Evolutionary conservation across 2,329 filamentous ascomycete genomes (phyloP), one percentile per base, ranked within the genome.

Genomic region (Ceratocystis alfenasii): DNA sequence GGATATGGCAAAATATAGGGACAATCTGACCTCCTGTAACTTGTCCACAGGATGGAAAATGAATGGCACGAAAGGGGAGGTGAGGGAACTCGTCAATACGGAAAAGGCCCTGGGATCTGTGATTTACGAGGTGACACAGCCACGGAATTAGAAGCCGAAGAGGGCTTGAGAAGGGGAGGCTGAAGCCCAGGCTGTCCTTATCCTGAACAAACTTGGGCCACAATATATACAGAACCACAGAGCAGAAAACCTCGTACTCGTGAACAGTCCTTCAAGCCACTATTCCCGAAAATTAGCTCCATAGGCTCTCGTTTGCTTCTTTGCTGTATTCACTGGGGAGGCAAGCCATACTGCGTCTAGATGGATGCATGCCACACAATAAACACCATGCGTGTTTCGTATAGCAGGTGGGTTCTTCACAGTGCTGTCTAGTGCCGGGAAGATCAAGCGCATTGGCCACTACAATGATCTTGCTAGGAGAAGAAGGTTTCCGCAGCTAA

Each of bases 101-200:
- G 28, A 33, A 57, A 57, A 30, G 53, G 22, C 17, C 17, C 28
- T 15, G 53, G 53, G 53, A 57, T 57, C 25, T 33, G 53, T 25
- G 22, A 57, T 57, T 28, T 30, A 57, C 22, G 25, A 33, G 53
- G 53, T 57, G 22, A 57, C 53, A 57, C 53, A 33, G 53, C 53
- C 53, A 30, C 53, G 25, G 53, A 57, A 57, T 33, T 10, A 17
- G 10, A 57, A 57, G 53, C 22, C 53, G 5, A 20, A 28, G 53
- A 17, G 7, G 15, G 7, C 8, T 28, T 30, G 28, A 57, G 53
- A 17, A 30, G 25, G 53, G 7, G 48, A 20, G 48, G 8, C n/a
- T 10, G 48, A 8, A 22, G n/a, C 1, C 22, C 8, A 50, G 48
- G 22, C 5, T 48, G 46, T 41, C 12, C 36, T 41, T 17, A n/a